A percentile compares a stretch with the other conserved stretches of the same genome.
Conservation (phyloP, 495 filamentous ascomycete species). For the Penicillium herquei region DNA sequence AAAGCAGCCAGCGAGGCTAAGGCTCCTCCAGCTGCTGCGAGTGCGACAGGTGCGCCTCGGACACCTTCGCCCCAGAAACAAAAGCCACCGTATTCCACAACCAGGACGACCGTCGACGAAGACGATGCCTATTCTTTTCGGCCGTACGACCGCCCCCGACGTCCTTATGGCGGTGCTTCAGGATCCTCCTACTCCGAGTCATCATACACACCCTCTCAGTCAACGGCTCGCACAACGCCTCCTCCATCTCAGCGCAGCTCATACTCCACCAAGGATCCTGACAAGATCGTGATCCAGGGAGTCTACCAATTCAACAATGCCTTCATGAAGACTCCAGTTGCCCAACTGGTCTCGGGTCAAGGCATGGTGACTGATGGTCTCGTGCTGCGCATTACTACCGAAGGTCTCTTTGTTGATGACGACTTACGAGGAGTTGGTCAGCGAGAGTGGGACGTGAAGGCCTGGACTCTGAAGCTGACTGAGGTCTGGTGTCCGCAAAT, state of each 20-base stretch:
- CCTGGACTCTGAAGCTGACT: constrained; percentile 89
- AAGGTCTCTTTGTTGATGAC: constrained; percentile 95
- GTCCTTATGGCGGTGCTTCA: constrained; percentile 41
- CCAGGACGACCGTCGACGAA: constrained; percentile 65
- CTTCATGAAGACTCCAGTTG: constrained; percentile 75
- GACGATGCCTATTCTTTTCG: constrained; percentile 73
- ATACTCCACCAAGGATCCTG: constrained; percentile 83
- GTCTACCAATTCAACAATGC: constrained; percentile 88
- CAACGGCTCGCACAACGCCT: constrained; percentile 81
- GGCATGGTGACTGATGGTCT: constrained; percentile 82
- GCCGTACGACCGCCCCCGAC: constrained; percentile 75
- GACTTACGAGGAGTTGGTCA: constrained; percentile 82
- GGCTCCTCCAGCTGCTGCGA: constrained; percentile 26
- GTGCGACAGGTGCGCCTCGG: constrained; percentile 32
- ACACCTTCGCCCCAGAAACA: constrained; percentile 51
- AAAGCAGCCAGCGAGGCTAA: constrained; percentile 27
- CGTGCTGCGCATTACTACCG: constrained; percentile 78
- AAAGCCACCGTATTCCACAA: constrained; percentile 53
- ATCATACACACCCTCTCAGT: constrained; percentile 76
- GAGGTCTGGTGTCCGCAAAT: constrained; percentile 81
- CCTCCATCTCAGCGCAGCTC: constrained; percentile 71
- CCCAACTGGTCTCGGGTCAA: constrained; percentile 73
- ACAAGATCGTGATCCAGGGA: constrained; percentile 91
- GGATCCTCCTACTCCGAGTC: constrained; percentile 77
- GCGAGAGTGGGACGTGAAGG: constrained; percentile 97